Conservation (phyloP, 2,329 filamentous ascomycete species). For the Emergomyces orientalis region DNA sequence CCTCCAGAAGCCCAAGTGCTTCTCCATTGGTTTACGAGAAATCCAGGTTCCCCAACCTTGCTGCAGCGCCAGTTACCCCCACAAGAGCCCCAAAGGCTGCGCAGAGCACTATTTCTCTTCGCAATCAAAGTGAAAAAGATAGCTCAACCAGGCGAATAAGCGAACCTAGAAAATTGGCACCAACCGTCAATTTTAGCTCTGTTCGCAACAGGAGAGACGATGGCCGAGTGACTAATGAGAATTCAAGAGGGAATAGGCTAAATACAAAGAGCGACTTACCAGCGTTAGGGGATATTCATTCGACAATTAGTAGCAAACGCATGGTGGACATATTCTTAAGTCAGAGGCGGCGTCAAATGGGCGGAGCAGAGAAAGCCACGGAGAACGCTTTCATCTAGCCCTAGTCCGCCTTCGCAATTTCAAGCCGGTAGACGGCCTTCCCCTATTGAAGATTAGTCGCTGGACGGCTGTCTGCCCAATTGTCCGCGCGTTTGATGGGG, state of each 20-base stretch:
- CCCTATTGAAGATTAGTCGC: neutral
- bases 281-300: constrained; percentile 14
- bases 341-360: constrained; percentile 15
- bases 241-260: constrained; percentile 6
- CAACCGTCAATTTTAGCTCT: constrained; percentile 10
- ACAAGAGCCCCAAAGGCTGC: neutral
- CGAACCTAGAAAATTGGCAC: constrained; percentile 8
- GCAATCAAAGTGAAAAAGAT: constrained; percentile 6
- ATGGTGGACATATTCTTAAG: constrained; percentile 20
- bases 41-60: constrained; percentile 5
- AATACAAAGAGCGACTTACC: constrained; percentile 4
- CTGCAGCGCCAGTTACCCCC: constrained; percentile 5
- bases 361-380: constrained; percentile 11
- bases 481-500: neutral
- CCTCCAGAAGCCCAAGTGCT: constrained; percentile 10
- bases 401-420: neutral
- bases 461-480: neutral
- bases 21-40: constrained; percentile 13
- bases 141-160: constrained; percentile 1
- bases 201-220: constrained; percentile 10
- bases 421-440: neutral
- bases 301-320: constrained; percentile 17
- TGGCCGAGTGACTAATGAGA: constrained; percentile 14
- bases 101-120: constrained; percentile 5
- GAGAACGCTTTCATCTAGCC: constrained; percentile 17